Percentiles rank a stretch among this genome's conserved stretches.
Evolutionary conservation across 2,329 filamentous ascomycete genomes (phyloP).

Genomic region (Penicillium sp.): DNA sequence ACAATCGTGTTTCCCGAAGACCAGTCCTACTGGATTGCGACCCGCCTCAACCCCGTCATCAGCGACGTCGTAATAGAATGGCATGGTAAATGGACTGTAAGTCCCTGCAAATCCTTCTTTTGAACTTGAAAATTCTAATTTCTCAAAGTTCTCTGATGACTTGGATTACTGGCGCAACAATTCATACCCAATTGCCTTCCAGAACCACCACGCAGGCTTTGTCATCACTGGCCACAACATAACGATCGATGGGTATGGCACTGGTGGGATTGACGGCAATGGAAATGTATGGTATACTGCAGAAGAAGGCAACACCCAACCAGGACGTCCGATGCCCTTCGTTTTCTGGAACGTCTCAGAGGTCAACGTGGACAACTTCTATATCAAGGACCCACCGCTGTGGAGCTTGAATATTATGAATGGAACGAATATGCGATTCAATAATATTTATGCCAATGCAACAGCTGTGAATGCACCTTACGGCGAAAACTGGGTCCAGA

Average conservation of each 20-base stretch:
- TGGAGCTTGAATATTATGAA: conserved; percentile 60
- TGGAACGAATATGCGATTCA: conserved; percentile 52
- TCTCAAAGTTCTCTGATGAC: conserved; percentile 47
- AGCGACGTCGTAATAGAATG: conserved; percentile 53
- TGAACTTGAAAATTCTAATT: not conserved
- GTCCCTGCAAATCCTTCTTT: conserved; percentile 1
- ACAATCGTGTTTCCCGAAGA: conserved; percentile 52
- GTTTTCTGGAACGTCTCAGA: conserved; percentile 59
- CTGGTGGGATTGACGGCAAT: conserved; percentile 55
- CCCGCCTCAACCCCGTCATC: conserved; percentile 50
- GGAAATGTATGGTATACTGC: conserved; percentile 55
- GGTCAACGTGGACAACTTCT: conserved; percentile 54
- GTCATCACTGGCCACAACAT: conserved; percentile 52
- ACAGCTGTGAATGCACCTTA: conserved; percentile 51
- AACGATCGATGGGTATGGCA: conserved; percentile 51
- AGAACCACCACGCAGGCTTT: conserved; percentile 57
- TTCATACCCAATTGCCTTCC: conserved; percentile 53
- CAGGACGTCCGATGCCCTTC: conserved; percentile 57
- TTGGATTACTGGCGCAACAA: conserved; percentile 56
- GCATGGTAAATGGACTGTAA: conserved; percentile 52
- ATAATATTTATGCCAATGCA: conserved; percentile 52
- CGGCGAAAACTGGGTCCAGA: conserved; percentile 57
- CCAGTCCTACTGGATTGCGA: conserved; percentile 52
- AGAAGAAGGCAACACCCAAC: conserved; percentile 47
- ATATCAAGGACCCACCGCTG: conserved; percentile 51